A percentile compares a stretch with the other conserved stretches of the same genome.
Evolutionary conservation across 2,329 filamentous ascomycete genomes (phyloP).

Genomic region (Colletotrichum sp.): DNA sequence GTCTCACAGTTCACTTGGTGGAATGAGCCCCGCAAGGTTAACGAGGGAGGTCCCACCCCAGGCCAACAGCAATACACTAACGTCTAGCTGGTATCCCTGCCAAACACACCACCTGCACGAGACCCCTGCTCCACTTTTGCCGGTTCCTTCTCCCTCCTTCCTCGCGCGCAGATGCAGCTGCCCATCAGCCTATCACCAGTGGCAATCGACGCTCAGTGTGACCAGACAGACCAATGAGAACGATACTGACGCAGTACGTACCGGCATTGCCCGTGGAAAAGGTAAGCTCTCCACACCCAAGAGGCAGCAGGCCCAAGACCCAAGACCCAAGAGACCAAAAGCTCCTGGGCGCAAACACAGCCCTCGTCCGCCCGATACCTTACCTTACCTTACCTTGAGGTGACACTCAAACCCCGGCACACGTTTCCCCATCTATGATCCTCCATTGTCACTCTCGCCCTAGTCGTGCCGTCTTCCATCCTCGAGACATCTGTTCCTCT

Average conservation of each 20-base stretch:
- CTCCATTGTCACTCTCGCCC: not conserved
- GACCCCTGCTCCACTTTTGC: not conserved
- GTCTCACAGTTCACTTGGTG: not conserved
- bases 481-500: not conserved
- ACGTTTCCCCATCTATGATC: constrained; percentile 5
- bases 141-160: not conserved
- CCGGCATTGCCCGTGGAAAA: not conserved
- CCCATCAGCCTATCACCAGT: not conserved
- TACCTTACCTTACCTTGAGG: not conserved
- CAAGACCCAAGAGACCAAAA: not conserved
- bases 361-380: not conserved
- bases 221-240: not conserved
- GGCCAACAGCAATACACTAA: not conserved
- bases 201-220: not conserved
- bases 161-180: not conserved
- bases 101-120: constrained; percentile 4
- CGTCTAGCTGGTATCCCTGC: not conserved
- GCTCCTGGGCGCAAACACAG: constrained; percentile 19
- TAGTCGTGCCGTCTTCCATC: constrained; percentile 4
- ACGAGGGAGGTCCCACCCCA: not conserved
- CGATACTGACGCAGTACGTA: not conserved
- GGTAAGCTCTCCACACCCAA: not conserved
- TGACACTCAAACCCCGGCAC: not conserved
- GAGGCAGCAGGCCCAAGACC: not conserved
- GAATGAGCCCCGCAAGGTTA: constrained; percentile 2